Evolutionary conservation across 345 rosid genomes (phyloP).

Genomic region (Combretum micranthum): DNA sequence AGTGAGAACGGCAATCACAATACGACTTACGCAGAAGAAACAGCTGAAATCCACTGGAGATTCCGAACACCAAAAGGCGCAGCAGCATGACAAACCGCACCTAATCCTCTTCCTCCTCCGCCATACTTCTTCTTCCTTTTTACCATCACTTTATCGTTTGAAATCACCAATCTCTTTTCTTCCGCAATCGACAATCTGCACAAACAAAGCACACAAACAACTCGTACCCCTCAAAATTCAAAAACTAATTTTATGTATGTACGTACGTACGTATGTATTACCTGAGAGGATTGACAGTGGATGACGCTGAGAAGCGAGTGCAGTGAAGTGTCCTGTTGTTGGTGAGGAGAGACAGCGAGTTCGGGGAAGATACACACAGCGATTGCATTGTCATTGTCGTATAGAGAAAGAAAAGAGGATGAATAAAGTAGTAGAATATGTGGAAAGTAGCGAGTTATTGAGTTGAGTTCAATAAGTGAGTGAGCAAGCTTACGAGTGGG

Average conservation of each 20-base stretch:
- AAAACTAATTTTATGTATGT: neutral
- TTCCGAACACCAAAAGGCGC: conserved; percentile 37
- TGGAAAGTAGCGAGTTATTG: no score
- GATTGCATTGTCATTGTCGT: conserved; percentile 3
- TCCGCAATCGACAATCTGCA: neutral
- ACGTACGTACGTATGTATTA: neutral
- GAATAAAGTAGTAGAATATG: conserved; percentile 11
- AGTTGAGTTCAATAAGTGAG: no score
- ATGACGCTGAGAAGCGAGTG: conserved; percentile 19
- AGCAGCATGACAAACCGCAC: conserved; percentile 63
- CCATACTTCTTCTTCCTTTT: conserved; percentile 20
- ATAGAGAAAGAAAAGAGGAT: conserved; percentile 28
- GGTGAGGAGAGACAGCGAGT: conserved; percentile 9
- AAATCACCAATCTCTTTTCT: conserved; percentile 30
- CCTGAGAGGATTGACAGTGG: conserved; percentile 57
- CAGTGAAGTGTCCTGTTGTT: conserved; percentile 3
- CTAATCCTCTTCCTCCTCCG: conserved; percentile 30
- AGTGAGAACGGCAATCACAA: neutral
- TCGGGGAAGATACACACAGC: conserved; percentile 11
- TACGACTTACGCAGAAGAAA: conserved; percentile 54
- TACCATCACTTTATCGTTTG: conserved; percentile 14
- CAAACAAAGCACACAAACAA: neutral
- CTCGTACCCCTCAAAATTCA: no score
- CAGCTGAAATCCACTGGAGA: conserved; percentile 69
- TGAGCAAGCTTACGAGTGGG: no score